phyloP scores from a whole-genome alignment of 306 rosid species.

The Argentina anserina region DNA sequence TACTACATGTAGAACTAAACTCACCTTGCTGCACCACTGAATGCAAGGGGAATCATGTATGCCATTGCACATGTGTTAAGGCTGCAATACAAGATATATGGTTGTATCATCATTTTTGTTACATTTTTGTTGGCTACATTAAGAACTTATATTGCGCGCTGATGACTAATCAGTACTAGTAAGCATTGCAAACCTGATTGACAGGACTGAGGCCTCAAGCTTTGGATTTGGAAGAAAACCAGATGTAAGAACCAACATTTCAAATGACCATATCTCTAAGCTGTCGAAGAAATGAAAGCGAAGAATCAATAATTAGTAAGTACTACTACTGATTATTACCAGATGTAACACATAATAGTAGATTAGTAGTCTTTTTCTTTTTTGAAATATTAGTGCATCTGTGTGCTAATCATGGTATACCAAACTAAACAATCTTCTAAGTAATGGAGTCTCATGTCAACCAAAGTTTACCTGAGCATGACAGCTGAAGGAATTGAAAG shows the following conservation, averaged over 20 bases:
- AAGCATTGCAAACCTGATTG: slow-evolving; percentile 17
- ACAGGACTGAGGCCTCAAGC: slow-evolving; percentile 32
- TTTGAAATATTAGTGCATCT: not conserved
- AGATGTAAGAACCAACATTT: slow-evolving; percentile 29
- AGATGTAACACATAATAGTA: not conserved
- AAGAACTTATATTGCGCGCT: not conserved
- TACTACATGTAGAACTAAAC: not conserved
- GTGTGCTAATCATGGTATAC: not conserved
- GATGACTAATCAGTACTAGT: not conserved
- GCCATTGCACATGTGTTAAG: slow-evolving; percentile 30
- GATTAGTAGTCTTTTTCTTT: not conserved
- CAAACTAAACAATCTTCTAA: not conserved
- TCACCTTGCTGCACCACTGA: slow-evolving; percentile 42
- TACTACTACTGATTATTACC: not conserved
- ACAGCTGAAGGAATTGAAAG: slow-evolving; percentile 36
- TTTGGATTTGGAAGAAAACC: slow-evolving; percentile 35
- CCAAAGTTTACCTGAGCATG: slow-evolving; percentile 20
- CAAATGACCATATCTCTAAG: slow-evolving; percentile 32
- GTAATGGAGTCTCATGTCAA: not conserved
- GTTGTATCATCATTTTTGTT: not conserved
- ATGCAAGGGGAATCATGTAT: slow-evolving; percentile 47
- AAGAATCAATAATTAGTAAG: not conserved
- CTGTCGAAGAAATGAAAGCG: slow-evolving; percentile 2
- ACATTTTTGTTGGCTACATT: not conserved
- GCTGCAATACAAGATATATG: not conserved